Percentiles rank a stretch among this genome's conserved stretches.
These are phyloP conservation scores for Colletotrichum lini DNA, from an alignment of 2,329 filamentous ascomycete species.

Conservation along the genomic window DNA sequence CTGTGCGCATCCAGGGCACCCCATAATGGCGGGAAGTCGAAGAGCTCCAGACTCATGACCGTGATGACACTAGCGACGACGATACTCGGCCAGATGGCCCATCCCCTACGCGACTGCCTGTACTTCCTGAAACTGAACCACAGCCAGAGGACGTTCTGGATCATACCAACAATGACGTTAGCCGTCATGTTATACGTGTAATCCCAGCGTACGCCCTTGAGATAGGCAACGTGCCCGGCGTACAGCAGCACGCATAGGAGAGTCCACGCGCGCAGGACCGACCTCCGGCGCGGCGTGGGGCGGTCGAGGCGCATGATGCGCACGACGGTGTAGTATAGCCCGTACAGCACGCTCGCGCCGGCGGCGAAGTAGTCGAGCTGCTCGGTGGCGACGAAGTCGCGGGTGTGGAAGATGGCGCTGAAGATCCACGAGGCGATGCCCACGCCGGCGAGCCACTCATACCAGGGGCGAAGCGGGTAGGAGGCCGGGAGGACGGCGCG, in stretches of 20 bases:
- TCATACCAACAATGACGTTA: constrained; percentile 85
- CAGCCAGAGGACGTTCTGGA: constrained; percentile 89
- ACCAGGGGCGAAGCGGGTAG: constrained; percentile 86
- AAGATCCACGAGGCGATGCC: constrained; percentile 89
- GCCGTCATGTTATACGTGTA: constrained; percentile 99
- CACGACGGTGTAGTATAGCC: constrained; percentile 87
- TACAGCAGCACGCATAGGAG: constrained; percentile 80
- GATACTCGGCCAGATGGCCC: constrained; percentile 91
- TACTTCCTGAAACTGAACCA: constrained; percentile 86
- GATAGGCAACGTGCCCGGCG: constrained; percentile 82
- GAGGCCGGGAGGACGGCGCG: constrained; percentile 77
- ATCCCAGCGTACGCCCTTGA: constrained; percentile 90
- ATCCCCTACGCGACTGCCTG: constrained; percentile 77
- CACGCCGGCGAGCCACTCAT: constrained; percentile 83
- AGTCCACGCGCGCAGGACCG: constrained; percentile 82
- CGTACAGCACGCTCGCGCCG: constrained; percentile 90
- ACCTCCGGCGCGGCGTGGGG: constrained; percentile 55
- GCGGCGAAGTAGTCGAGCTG: constrained; percentile 97
- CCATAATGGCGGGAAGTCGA: constrained; percentile 90
- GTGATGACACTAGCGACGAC: constrained; percentile 93
- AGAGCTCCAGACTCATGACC: constrained; percentile 94
- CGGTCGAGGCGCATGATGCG: constrained; percentile 87
- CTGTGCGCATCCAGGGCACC: constrained; percentile 93
- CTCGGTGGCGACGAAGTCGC: constrained; percentile 89
- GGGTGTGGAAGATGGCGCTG: constrained; percentile 91